These are phyloP conservation scores for Beauveria scarabaeidicola DNA, from an alignment of 2,329 filamentous ascomycete genomes.

Conservation along the genomic window DNA sequence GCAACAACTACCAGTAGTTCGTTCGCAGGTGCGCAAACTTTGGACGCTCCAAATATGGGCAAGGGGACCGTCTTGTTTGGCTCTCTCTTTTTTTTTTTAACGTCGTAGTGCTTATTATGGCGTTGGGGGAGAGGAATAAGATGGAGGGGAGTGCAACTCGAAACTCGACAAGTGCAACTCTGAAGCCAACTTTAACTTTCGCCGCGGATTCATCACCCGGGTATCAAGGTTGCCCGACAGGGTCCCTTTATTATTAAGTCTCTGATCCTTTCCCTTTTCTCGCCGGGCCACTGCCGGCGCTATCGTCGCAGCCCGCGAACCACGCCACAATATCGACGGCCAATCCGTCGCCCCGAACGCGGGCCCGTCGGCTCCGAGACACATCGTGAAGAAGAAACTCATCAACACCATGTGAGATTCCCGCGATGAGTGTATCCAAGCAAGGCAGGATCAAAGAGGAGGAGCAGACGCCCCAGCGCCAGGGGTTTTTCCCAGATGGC, in stretches of 20 bases:
- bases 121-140: neutral
- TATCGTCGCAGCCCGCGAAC: neutral
- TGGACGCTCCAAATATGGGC: neutral
- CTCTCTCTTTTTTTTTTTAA: neutral
- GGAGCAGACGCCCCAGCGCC: neutral
- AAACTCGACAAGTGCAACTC: neutral
- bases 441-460: too few species aligned
- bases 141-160: neutral
- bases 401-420: neutral
- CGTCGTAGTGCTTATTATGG: neutral
- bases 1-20: neutral
- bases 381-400: neutral
- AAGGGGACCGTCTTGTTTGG: neutral
- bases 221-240: neutral
- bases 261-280: neutral
- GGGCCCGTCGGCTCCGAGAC: neutral
- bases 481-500: neutral
- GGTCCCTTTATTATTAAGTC: too few species aligned
- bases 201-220: neutral
- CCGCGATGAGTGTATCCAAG: neutral
- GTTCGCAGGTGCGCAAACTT: neutral
- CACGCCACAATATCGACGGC: conserved; percentile 3
- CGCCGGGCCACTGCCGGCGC: conserved; percentile 3
- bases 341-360: neutral
- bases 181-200: neutral